Conservation (phyloP, 257 asterid species). For the Cordia subcordata region DNA sequence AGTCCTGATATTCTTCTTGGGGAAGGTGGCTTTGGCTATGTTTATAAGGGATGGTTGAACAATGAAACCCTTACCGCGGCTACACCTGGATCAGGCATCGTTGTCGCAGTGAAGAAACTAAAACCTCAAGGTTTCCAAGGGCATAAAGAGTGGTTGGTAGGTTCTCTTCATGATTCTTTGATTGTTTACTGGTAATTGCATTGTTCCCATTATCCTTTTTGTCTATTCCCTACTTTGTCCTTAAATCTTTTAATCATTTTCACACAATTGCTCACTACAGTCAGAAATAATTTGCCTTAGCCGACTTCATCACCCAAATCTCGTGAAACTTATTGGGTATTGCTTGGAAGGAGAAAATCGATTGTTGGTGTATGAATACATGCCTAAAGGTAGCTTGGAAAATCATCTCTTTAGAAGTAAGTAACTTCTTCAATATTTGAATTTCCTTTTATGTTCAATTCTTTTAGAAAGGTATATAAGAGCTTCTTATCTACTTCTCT, state of each 20-base stretch:
- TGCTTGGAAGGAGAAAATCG: constrained; percentile 41
- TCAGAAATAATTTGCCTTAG: constrained; percentile 41
- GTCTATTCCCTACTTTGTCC: background rate
- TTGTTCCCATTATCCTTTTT: background rate
- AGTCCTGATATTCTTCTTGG: constrained; percentile 26
- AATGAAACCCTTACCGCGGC: constrained; percentile 19
- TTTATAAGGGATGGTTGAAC: constrained; percentile 38
- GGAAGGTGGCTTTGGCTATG: constrained; percentile 46
- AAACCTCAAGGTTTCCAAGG: constrained; percentile 38
- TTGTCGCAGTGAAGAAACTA: constrained; percentile 36
- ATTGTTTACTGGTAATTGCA: background rate
- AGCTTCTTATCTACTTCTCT: too few relatives aligned
- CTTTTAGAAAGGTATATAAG: background rate
- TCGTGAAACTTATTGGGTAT: constrained; percentile 41
- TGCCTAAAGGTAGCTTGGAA: constrained; percentile 40
- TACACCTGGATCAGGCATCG: constrained; percentile 26
- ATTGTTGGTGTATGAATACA: constrained; percentile 35
- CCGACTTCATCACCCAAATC: constrained; percentile 33
- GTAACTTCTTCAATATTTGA: background rate
- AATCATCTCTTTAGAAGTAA: constrained; percentile 32
- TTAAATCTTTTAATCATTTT: background rate
- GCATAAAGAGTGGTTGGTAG: constrained; percentile 45
- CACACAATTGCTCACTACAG: constrained; percentile 17
- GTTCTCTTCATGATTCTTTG: constrained; percentile 3
- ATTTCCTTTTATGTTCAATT: background rate